Conservation (phyloP, 306 rosid species). For the Pueraria montana region DNA sequence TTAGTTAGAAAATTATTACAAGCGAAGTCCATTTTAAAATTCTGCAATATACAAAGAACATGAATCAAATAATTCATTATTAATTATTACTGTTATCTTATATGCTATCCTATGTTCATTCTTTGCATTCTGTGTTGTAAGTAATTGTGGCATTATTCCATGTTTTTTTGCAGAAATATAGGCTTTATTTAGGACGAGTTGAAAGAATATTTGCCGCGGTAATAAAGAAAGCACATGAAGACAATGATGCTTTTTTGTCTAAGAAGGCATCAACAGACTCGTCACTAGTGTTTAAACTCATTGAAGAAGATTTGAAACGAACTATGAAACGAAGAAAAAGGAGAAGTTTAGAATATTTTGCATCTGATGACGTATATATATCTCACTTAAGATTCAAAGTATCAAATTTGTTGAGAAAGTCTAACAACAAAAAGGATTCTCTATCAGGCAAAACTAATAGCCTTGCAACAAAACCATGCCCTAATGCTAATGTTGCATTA, state of each 20-base stretch:
- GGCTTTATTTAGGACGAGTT: not conserved
- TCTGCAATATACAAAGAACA: not conserved
- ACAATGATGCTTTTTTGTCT: not conserved
- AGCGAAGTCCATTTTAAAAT: not conserved
- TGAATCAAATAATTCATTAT: not conserved
- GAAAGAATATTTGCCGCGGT: not conserved
- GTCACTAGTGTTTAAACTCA: not conserved
- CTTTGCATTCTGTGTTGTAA: not conserved
- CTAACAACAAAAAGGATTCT: not conserved
- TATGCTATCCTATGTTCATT: not conserved
- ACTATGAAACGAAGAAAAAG: not conserved
- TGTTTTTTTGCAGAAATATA: not conserved
- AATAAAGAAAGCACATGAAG: not conserved
- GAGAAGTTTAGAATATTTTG: not conserved
- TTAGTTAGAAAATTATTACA: not conserved
- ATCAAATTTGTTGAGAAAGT: not conserved
- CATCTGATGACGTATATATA: not conserved
- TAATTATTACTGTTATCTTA: not conserved
- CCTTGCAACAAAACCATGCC: not conserved
- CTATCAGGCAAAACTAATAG: not conserved
- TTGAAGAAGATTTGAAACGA: not conserved
- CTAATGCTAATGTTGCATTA: not conserved
- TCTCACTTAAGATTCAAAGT: not conserved
- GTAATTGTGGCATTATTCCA: not conserved
- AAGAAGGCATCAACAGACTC: not conserved